Evolutionary conservation across 2,329 filamentous ascomycete genomes (phyloP).

Genomic region (Phialophora macrospora): DNA sequence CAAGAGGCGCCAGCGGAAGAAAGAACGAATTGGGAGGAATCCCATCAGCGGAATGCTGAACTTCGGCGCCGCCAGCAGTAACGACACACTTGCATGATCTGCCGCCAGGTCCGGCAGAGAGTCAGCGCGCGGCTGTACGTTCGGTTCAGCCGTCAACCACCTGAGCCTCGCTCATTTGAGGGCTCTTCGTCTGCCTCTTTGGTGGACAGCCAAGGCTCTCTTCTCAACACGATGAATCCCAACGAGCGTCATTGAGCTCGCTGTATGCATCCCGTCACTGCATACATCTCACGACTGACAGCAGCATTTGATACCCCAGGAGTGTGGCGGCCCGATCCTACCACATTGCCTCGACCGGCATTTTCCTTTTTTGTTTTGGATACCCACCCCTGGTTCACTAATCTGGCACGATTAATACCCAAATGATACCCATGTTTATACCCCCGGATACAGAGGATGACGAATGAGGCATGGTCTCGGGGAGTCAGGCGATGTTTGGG

Average conservation of each 20-base stretch:
- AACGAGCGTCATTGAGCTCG: background rate
- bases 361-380: background rate
- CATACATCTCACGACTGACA: background rate
- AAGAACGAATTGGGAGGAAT: conserved; percentile 33
- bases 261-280: background rate
- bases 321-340: background rate
- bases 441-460: background rate
- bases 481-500: background rate
- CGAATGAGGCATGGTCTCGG: background rate
- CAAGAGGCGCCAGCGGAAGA: conserved; percentile 47
- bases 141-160: background rate
- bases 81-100: conserved; percentile 31
- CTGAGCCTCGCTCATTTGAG: background rate
- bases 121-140: background rate
- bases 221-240: background rate
- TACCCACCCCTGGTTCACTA: background rate
- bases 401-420: background rate
- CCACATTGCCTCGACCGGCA: background rate
- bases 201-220: background rate
- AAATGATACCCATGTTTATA: background rate
- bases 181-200: background rate
- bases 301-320: background rate
- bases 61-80: conserved; percentile 25
- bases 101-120: background rate
- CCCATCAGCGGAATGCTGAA: conserved; percentile 22